Evolutionary conservation across 1,284 basidiomycete species (phyloP), one percentile per base, ranked within the genome.

Genomic region (Irpex sp.): DNA sequence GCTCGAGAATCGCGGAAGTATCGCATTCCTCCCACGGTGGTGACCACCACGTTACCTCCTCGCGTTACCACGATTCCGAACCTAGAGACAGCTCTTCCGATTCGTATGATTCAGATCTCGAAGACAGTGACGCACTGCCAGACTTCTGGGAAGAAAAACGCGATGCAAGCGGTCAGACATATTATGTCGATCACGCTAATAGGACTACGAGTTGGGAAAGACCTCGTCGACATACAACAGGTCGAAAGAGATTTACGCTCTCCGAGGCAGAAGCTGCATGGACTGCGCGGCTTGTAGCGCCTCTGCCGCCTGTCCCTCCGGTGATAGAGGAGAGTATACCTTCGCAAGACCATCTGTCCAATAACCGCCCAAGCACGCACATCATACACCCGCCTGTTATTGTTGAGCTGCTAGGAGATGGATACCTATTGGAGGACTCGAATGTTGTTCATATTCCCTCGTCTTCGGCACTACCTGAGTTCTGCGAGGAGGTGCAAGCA

Each of bases 121-220:
- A 35, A 31, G 53, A 59, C 21, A 59, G 56, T 17, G 61, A 59
- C 33, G 50, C 46, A 5, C 56, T 65, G 9, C 64, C 64, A 15
- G 58, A 60, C 4, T 65, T 65, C 21, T 65, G 64, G 64, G 64
- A 65, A 37, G 58, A 60, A 50, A 9, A 17, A 15, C 56, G 31
- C 9, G n/a, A 50, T 1, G n/a, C 35, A 1, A 61, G 60, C 43
- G 64, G 64, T 9, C 39, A 57, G 36, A 43, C 53, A 17, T 47
- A 59, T 26, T 65, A 57, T 55, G 49, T 65, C 21, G 58, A 65
- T 37, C 64, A 65, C 35, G 15, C 7, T 4, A 60, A 58, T 11
- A 6, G 59, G 37, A 62, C 15, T 3, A 65, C 64, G 5, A 62
- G 61, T 15, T 65, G 64, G 64, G 55, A 62, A 13, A 50, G 60